Percentiles rank a stretch among this genome's conserved stretches.
Conservation (phyloP, 768 basidiomycete genomes). For the Naematelia aurantialba region DNA sequence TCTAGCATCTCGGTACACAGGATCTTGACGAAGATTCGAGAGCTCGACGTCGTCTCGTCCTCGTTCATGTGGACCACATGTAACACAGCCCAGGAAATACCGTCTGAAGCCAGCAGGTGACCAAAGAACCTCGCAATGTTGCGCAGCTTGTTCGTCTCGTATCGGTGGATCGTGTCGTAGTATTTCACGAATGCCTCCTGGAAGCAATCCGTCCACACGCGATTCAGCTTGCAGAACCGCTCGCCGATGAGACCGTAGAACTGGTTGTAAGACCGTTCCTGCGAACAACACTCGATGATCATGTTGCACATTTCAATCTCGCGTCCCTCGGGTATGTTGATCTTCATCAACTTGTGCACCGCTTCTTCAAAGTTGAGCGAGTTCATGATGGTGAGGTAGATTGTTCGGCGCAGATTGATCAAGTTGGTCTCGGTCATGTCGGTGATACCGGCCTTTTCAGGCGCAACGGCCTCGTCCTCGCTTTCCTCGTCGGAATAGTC, state of each 20-base stretch:
- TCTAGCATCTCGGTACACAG: constrained; percentile 94
- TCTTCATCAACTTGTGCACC: constrained; percentile 92
- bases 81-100: constrained; percentile 82
- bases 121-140: constrained; percentile 98
- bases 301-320: constrained; percentile 98
- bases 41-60: constrained; percentile 92
- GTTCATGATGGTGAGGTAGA: constrained; percentile 99
- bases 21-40: constrained; percentile 96
- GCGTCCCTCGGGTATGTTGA: constrained; percentile 84
- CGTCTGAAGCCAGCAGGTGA: constrained; percentile 78
- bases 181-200: constrained; percentile 84
- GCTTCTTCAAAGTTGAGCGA: constrained; percentile 98
- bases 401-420: constrained; percentile 86
- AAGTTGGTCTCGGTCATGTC: constrained; percentile 93
- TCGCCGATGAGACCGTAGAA: constrained; percentile 96
- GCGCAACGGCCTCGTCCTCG: constrained; percentile 56
- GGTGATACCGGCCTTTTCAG: constrained; percentile 82
- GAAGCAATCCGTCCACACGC: constrained; percentile 84
- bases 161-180: constrained; percentile 94
- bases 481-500: constrained; percentile 64
- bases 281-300: constrained; percentile 99
- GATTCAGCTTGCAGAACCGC: constrained; percentile 92
- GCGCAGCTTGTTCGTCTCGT: constrained; percentile 95
- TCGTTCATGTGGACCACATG: constrained; percentile 88
- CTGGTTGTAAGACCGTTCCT: constrained; percentile 95